Conservation (phyloP, 202 grass and related monocot species). For the Tripidium arundinaceum region DNA sequence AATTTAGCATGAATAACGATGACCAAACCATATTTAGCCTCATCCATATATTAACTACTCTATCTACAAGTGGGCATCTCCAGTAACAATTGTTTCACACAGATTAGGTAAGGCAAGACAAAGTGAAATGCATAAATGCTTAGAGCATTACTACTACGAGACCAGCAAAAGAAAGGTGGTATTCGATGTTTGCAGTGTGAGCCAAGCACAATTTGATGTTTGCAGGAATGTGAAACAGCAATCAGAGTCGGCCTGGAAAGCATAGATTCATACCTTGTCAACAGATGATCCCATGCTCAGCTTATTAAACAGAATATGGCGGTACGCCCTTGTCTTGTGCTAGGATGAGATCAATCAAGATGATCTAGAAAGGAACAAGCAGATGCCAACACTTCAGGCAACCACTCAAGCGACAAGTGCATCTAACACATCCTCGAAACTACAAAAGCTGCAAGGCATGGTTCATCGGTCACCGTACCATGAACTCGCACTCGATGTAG, state of each 20-base stretch:
- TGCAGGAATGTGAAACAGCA: neutral
- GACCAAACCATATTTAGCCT: neutral
- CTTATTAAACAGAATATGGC: constrained; percentile 81
- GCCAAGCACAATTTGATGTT: neutral
- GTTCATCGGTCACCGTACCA: constrained; percentile 37
- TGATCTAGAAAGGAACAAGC: constrained; percentile 52
- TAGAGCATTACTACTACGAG: neutral
- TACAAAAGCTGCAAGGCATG: neutral
- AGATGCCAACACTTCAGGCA: neutral
- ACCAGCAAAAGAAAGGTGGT: neutral
- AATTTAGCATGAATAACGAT: neutral
- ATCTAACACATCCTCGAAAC: neutral
- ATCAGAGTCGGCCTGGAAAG: neutral
- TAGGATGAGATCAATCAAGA: constrained; percentile 94
- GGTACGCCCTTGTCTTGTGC: constrained; percentile 87
- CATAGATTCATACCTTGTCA: constrained; percentile 51
- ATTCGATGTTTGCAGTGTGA: neutral
- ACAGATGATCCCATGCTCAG: constrained; percentile 56
- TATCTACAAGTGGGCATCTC: neutral
- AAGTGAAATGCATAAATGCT: neutral
- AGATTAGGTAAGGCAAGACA: neutral
- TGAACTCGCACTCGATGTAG: constrained; percentile 98
- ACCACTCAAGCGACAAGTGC: neutral
- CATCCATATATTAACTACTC: neutral
- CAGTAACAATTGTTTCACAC: neutral